These are phyloP conservation scores for Starmerella asiatica DNA, from an alignment of 805 yeast species.

Conservation along the genomic window DNA sequence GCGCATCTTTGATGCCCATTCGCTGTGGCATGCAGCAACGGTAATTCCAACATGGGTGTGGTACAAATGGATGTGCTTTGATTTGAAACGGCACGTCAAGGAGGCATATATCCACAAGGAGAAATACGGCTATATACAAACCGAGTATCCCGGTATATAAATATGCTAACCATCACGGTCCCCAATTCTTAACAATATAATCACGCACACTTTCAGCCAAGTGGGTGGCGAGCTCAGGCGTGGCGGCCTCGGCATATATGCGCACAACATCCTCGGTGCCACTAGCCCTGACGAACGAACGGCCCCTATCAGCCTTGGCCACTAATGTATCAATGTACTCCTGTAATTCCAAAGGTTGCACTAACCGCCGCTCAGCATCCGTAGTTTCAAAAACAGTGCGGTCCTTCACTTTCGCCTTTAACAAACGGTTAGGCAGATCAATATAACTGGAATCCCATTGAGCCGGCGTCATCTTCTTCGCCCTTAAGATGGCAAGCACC, in stretches of 20 bases:
- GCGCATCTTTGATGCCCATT: slow-evolving; percentile 75
- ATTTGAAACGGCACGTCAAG: slow-evolving; percentile 18
- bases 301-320: slow-evolving; percentile 40
- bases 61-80: slow-evolving; percentile 40
- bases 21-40: slow-evolving; percentile 86
- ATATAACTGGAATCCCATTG: slow-evolving; percentile 67
- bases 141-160: not conserved
- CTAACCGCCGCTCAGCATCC: slow-evolving; percentile 75
- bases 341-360: slow-evolving; percentile 69
- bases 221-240: slow-evolving; percentile 35
- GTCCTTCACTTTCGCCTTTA: slow-evolving; percentile 73
- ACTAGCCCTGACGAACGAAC: slow-evolving; percentile 91
- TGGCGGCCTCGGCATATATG: slow-evolving; percentile 79
- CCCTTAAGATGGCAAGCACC: slow-evolving; percentile 50
- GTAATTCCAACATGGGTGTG: slow-evolving; percentile 65
- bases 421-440: slow-evolving; percentile 76
- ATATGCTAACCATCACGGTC: not conserved
- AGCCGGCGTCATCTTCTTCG: slow-evolving; percentile 43
- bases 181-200: slow-evolving; percentile 15
- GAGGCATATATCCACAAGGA: slow-evolving; percentile 3
- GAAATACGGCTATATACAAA: not conserved
- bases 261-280: slow-evolving; percentile 98
- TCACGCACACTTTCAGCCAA: slow-evolving; percentile 29
- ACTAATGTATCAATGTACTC: slow-evolving; percentile 54
- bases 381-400: slow-evolving; percentile 68